Conservation (phyloP, 2,329 filamentous ascomycete genomes). For the Ophiocordyceps camponoti-rufipedis region DNA sequence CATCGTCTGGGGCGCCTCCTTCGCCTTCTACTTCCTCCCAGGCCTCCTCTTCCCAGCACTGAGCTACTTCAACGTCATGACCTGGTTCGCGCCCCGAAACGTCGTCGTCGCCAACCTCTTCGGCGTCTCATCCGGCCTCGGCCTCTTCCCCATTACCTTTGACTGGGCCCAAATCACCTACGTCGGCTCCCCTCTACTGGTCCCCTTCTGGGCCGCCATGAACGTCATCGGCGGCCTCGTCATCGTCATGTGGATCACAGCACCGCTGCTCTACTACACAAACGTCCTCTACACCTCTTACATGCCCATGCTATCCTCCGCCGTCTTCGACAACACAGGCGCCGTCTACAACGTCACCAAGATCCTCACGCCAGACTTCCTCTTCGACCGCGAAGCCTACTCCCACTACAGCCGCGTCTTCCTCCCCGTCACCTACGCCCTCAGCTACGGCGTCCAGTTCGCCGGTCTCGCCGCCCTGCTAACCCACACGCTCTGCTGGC, state of each 20-base stretch:
- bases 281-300: slow-evolving; percentile 69
- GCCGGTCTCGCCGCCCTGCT: slow-evolving; percentile 63
- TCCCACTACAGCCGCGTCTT: slow-evolving; percentile 70
- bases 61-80: slow-evolving; percentile 78
- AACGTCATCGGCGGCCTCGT: slow-evolving; percentile 69
- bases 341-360: slow-evolving; percentile 64
- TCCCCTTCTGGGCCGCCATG: slow-evolving; percentile 73
- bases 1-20: slow-evolving; percentile 49
- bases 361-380: slow-evolving; percentile 59
- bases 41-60: slow-evolving; percentile 68
- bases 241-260: slow-evolving; percentile 70
- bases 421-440: slow-evolving; percentile 69
- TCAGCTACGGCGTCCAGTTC: slow-evolving; percentile 77
- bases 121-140: slow-evolving; percentile 68
- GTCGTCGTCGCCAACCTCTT: slow-evolving; percentile 79
- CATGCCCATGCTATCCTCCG: slow-evolving; percentile 69
- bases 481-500: slow-evolving; percentile 70
- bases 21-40: slow-evolving; percentile 71
- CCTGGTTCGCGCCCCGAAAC: slow-evolving; percentile 74
- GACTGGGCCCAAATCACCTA: slow-evolving; percentile 85
- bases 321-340: slow-evolving; percentile 74
- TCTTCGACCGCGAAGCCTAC: slow-evolving; percentile 64
- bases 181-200: slow-evolving; percentile 68
- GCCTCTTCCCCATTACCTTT: slow-evolving; percentile 71
- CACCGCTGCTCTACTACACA: slow-evolving; percentile 63